Conservation (phyloP, 208 protist species). For the Herpetomonas samuelpessoai region DNA sequence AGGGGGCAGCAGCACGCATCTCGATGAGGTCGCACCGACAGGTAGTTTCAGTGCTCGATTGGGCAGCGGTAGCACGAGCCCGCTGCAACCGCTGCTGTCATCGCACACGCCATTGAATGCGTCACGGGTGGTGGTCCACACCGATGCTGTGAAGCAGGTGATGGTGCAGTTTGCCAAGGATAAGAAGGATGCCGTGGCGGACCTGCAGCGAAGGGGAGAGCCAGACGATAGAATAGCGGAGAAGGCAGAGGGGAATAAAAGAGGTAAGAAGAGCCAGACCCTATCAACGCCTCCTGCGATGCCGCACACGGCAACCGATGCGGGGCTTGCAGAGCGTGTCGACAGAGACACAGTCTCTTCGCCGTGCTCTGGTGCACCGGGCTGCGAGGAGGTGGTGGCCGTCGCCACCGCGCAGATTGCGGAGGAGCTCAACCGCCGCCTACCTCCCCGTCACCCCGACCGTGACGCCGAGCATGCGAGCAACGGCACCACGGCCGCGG, state of each 20-base stretch:
- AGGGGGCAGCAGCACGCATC: background rate
- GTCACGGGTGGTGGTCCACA: background rate
- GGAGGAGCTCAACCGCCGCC: background rate
- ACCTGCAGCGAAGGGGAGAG: background rate
- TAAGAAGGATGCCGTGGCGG: background rate
- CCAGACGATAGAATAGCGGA: too few relatives aligned
- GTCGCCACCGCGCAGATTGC: background rate
- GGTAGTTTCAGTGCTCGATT: background rate
- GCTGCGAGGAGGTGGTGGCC: background rate
- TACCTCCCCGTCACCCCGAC: background rate
- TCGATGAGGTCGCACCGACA: background rate
- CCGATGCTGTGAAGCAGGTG: background rate
- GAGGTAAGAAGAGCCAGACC: too few relatives aligned
- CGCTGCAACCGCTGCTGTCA: background rate
- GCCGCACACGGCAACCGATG: background rate
- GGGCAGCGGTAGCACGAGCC: background rate
- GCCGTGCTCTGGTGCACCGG: background rate
- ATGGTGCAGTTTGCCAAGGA: constrained; percentile 3
- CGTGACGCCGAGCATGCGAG: background rate
- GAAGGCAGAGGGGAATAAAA: too few relatives aligned
- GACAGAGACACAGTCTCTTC: background rate
- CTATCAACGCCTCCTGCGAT: background rate
- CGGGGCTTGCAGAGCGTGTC: too few relatives aligned
- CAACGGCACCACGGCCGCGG: background rate
- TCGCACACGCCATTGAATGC: background rate